Base-by-base conservation (phyloP, 2,329 filamentous ascomycete genomes). In the Fusarium sulawesiense region DNA sequence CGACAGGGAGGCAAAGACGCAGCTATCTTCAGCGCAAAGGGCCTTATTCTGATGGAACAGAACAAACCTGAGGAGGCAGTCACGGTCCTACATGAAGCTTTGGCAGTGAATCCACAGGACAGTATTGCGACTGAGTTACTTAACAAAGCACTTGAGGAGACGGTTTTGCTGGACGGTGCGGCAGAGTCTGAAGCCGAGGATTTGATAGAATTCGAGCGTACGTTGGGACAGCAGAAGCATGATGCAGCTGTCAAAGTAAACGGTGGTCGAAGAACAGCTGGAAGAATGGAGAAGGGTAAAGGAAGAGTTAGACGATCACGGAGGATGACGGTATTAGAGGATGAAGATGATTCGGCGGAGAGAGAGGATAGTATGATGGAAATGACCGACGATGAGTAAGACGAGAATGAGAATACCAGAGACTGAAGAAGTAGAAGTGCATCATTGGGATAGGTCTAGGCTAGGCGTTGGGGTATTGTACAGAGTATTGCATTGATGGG, bases 1-100 rank as follows among this genome's bases (percentile, higher is more conserved):
- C 87, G 95, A 14, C 88, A 93, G 48, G 93, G 93, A 10, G 91
- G 91, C 45, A 94, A 94, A 70, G 92, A 96, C 68, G 86, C 92
- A 1, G 87, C 89, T 30, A 88, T 96, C 4, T 96, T 97, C 76
- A 88, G 89, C 50, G 91, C 93, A 13, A 95, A 97, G 75, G 95
- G 93, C 0, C 84, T 98, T 18, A 91, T 97, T 14, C 85, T 95
- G 57, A 86, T 98, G 72, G 93, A 97, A 75, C 85, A 93, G 71
- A 89, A 88, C 18, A 86, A 88, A 53, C 88, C 89, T 0, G 91
- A 92, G 73, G 92, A 97, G 47, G 95, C 95, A 1, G 90, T 96
- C 6, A 86, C 91, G 12, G 89, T 93, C 4, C 83, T 98, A 27
- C 96, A 98, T 73, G 93, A 98, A 79, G 93, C 93, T 2, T 84